These are phyloP conservation scores for Saccharomycopsis sp. DNA, from an alignment of 805 yeast genomes.

Conservation along the genomic window DNA sequence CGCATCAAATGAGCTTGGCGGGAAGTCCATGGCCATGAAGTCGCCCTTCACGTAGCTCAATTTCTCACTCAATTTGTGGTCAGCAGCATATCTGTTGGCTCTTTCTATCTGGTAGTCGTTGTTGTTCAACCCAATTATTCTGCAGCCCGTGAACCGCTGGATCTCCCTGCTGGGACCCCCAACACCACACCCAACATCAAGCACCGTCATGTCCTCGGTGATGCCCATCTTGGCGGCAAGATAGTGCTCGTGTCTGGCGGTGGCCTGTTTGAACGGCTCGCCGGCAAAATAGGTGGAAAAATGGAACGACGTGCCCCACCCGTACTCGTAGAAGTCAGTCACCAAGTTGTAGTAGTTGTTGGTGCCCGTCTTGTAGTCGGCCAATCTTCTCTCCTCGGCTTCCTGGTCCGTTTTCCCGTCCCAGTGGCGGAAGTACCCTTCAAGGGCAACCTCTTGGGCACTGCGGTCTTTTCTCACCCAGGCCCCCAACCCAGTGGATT, in stretches of 20 bases:
- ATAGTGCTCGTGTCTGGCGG: conserved; percentile 96
- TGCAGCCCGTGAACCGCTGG: conserved; percentile 79
- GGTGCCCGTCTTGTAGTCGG: conserved; percentile 83
- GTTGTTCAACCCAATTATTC: conserved; percentile 86
- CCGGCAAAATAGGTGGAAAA: conserved; percentile 90
- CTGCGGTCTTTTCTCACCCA: conserved; percentile 65
- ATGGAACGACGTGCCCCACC: conserved; percentile 99
- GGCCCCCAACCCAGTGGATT: conserved; percentile 67
- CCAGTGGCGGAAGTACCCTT: conserved; percentile 95
- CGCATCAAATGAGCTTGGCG: conserved; percentile 83
- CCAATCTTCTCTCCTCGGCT: conserved; percentile 64
- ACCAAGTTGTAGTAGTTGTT: conserved; percentile 94
- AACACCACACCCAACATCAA: conserved; percentile 98
- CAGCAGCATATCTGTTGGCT: conserved; percentile 72
- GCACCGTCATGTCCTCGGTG: conserved; percentile 70
- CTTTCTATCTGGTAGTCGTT: conserved; percentile 95
- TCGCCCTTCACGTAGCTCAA: conserved; percentile 90
- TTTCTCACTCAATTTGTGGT: conserved; percentile 57
- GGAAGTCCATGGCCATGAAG: conserved; percentile 98
- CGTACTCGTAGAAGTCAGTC: conserved; percentile 97
- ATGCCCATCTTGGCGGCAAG: conserved; percentile 82
- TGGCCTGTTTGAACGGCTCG: conserved; percentile 88
- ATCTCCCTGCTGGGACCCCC: conserved; percentile 99
- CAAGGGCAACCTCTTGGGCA: conserved; percentile 76
- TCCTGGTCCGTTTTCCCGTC: conserved; percentile 74